Base-by-base conservation (phyloP, 164 flowering plant species). In the Magnolia changhungtana region DNA sequence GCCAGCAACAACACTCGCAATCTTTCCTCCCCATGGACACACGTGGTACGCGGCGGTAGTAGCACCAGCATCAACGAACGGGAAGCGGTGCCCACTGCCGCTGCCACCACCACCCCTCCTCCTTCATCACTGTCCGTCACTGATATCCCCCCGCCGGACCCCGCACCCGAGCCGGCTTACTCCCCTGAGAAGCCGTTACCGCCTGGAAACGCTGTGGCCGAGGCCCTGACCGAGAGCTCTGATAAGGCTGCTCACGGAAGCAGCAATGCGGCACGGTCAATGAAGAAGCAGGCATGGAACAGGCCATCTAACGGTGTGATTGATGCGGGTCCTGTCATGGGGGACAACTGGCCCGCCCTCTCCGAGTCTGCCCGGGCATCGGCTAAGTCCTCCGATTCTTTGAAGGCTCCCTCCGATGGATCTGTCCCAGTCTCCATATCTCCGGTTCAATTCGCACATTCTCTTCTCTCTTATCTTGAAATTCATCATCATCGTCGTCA, bases 231-330 rank as follows among this genome's bases (percentile, higher is more conserved):
- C 61, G 49, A 24, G 51, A 7, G 24, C 18, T 52, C 63, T 9
- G 72, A 67, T 2, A 2, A 23, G 29, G 37, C 21, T 52, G 7
- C 16, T 52, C 16, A 72, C n/a, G 64, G 78, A 29, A 77, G 63
- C 50, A 74, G 72, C 80, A 84, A 81, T 83, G 94, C 77, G 14
- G 85, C 68, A 75, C 69, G 67, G 67, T 75, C 76, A 6, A 89
- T 67, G 16, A 73, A 87, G 83, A 90, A 86, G 82, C 88, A 86
- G 10, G 97, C 86, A n/a, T 92, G 97, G 97, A 90, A 87, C 64
- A 90, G 83, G 73, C 91, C 88, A 1, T 55, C 83, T 1, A 86
- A 85, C n/a, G 91, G 85, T 27, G 87, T 72, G 63, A 81, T 80
- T 11, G 92, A 86, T 75, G 77, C 50, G 65, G 59, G 71, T 4